Conservation (phyloP, 495 filamentous ascomycete species). For the Trichoderma gamsii region DNA sequence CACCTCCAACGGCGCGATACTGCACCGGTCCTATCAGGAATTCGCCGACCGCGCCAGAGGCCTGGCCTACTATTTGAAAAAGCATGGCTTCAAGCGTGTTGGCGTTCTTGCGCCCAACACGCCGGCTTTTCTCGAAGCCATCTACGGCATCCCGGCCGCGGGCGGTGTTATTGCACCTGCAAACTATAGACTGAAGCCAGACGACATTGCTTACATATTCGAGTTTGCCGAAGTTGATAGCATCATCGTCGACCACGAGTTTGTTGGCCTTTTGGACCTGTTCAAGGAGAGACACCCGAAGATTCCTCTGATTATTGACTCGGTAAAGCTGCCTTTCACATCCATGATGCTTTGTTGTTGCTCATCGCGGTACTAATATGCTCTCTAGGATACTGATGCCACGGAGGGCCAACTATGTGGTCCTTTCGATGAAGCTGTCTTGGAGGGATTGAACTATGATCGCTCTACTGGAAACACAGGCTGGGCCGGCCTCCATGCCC, state of each 20-base stretch:
- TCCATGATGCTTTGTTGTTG: not conserved
- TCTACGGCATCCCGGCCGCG: slow-evolving; percentile 84
- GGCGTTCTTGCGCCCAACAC: slow-evolving; percentile 89
- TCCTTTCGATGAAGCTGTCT: slow-evolving; percentile 76
- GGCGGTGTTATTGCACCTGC: slow-evolving; percentile 75
- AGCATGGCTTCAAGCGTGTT: slow-evolving; percentile 59
- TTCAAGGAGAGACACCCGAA: slow-evolving; percentile 54
- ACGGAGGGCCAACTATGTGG: slow-evolving; percentile 67
- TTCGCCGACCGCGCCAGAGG: slow-evolving; percentile 79
- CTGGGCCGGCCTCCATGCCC: slow-evolving; percentile 69
- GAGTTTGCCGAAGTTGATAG: slow-evolving; percentile 74
- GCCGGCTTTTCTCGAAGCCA: slow-evolving; percentile 83
- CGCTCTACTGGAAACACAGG: slow-evolving; percentile 52
- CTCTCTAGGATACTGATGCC: slow-evolving; percentile 63
- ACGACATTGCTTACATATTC: slow-evolving; percentile 89
- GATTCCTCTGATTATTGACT: slow-evolving; percentile 68
- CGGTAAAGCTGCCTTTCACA: slow-evolving; percentile 25
- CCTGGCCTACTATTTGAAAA: slow-evolving; percentile 76
- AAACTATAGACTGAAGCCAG: slow-evolving; percentile 85
- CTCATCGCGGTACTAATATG: slow-evolving; percentile 10
- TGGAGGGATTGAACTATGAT: slow-evolving; percentile 74
- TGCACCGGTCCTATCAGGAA: slow-evolving; percentile 72
- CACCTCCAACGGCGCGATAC: slow-evolving; percentile 64
- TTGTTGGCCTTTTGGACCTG: slow-evolving; percentile 55
- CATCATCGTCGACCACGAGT: slow-evolving; percentile 87